Base-by-base conservation (phyloP, 306 rosid species). In the Acacia acuminata region DNA sequence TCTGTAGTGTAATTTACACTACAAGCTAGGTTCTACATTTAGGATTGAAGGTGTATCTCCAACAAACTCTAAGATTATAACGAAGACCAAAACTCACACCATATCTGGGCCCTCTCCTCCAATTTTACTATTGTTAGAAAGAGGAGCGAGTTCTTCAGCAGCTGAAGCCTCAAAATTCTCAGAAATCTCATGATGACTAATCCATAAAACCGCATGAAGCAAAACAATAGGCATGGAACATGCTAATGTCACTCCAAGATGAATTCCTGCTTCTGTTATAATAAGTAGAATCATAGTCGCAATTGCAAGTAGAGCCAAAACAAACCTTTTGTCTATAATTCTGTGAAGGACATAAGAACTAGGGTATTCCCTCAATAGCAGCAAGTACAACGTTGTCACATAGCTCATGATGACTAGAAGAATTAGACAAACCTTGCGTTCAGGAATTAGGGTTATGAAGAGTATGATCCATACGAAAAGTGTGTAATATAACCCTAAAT, bases 401-500 rank as follows among this genome's bases (percentile, higher is more conserved):
- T 78, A 69, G 7, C 82, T 89, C 94, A 86, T 92, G 56, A 73
- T 85, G 17, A 84, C 90, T 70, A 90, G 55, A 69, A 83, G 79
- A 76, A 90, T 83, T 66, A 92, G 76, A 0, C 93, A 89, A 7
- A 86, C 81, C 63, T 92, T 82, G 10, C 94, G 80, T 8, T 19
- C 0, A 10, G 97, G 94, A 38, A 92, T 83, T 7, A 90, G 90
- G 14, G 88, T 82, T 76, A 90, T 88, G 88, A 88, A 90, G 80
- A 90, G 97, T 78, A 88, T 82, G 78, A 86, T 80, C 94, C 94
- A 92, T 66, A 92, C 81, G 64, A 92, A 92, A 30, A 83, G 87
- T 3, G 85, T n/a, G 86, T 92, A 90, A 34, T 84, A 89, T 36
- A 86, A 66, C 25, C 93, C 88, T 16, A 73, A 70, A 77, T 56